Evolutionary conservation across 1,284 basidiomycete species (phyloP), one percentile per base, ranked within the genome.

Genomic region (Agroathelia rolfsii): DNA sequence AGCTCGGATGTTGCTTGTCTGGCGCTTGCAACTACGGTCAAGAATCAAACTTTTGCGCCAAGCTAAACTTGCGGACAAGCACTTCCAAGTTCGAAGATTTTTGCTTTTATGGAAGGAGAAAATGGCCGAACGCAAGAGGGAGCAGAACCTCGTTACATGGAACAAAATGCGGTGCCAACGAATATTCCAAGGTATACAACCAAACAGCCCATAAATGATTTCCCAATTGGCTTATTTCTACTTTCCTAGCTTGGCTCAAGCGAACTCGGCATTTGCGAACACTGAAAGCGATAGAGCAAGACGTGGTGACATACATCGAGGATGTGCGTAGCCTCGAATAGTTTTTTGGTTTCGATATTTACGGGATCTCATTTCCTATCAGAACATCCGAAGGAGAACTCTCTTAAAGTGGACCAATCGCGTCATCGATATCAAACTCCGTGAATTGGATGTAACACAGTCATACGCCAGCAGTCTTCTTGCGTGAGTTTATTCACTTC

Each of bases 351-450:
- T 42, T 24, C 36, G 26, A 18, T 28, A 19, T 24, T 38, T 38
- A 35, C 33, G 42, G 16, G 28, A 40, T 28, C 32, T 37, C 16
- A 19, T 13, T n/a, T 12, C 28, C 18, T 26, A 22, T 24, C 43
- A 85, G 81, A 69, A 75, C 24, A 52, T 75, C 28, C 46, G 74
- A 42, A 51, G 54, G 8, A 48, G 54, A 28, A 48, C 64, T 3
- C 50, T 86, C 34, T 53, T 53, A 15, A 56, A 49, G 21, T 87
- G 83, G 83, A 82, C 74, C 10, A 72, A 75, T 43, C 67, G 70
- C 2, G 76, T 84, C 3, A 77, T 84, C 37, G 72, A 73, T 28
- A 51, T 80, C 35, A 87, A 84, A 48, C 63, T 75, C 34, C 69
- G 75, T 27, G 81, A 84, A 50, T 48, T 83, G 11, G 69, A 81